These are phyloP conservation scores for Lagerstroemia speciosa DNA, from an alignment of 345 rosid species.

Conservation along the genomic window DNA sequence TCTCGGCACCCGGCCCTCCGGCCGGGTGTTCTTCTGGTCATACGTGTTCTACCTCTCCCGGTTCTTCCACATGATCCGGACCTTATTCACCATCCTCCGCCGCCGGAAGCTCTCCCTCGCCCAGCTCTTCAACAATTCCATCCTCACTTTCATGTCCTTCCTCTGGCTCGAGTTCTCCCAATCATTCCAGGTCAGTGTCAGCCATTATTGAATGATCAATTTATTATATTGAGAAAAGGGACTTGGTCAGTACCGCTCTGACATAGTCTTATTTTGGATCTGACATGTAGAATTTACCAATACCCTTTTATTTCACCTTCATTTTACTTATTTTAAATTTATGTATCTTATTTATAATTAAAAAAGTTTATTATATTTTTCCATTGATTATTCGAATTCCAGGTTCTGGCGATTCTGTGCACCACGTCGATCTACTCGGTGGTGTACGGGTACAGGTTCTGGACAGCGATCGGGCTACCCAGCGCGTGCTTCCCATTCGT, in stretches of 20 bases:
- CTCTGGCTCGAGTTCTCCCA: conserved; percentile 88
- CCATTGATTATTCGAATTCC: too few species aligned
- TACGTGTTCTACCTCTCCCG: conserved; percentile 75
- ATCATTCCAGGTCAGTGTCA: conserved; percentile 40
- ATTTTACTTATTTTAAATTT: too few species aligned
- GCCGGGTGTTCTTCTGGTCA: conserved; percentile 97
- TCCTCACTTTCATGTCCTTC: conserved; percentile 54
- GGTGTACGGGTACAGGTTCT: conserved; percentile 81
- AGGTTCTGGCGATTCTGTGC: conserved; percentile 56
- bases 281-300: too few species aligned
- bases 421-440: conserved; percentile 59
- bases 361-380: too few species aligned
- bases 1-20: conserved; percentile 80
- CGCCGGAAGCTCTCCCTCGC: conserved; percentile 41
- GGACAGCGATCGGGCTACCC: conserved; percentile 78
- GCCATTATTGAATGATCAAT: background rate
- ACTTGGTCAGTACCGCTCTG: too few species aligned
- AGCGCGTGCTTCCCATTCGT: conserved; percentile 69
- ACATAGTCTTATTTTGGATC: too few species aligned
- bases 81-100: conserved; percentile 44
- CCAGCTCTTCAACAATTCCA: conserved; percentile 59
- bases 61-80: conserved; percentile 68
- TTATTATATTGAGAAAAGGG: background rate
- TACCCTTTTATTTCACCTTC: too few species aligned
- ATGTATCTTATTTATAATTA: too few species aligned